A percentile compares a stretch with the other conserved stretches of the same genome.
phyloP scores from a whole-genome alignment of 2,329 filamentous ascomycete species.

The Colletotrichum falcatum region DNA sequence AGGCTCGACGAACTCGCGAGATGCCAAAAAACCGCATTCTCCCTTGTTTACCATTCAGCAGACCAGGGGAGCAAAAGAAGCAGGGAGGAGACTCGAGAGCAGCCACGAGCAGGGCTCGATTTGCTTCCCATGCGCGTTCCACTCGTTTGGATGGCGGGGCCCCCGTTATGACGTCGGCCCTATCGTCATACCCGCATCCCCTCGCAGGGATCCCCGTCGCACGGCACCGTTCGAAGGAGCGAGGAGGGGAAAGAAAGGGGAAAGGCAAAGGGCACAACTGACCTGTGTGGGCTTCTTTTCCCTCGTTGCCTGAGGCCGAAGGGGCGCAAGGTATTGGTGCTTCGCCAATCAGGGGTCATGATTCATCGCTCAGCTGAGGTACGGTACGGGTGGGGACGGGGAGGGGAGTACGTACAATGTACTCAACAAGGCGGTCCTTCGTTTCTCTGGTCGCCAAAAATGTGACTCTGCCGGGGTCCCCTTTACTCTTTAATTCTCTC shows the following conservation, averaged over 20 bases:
- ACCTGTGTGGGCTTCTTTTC: neutral
- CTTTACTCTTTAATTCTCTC: neutral
- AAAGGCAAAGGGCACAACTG: too few species aligned
- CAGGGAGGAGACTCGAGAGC: neutral
- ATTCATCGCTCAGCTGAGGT: slow-evolving; percentile 16
- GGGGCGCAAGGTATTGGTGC: neutral
- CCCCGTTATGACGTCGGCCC: slow-evolving; percentile 33
- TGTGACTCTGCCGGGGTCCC: slow-evolving; percentile 1
- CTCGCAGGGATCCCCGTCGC: slow-evolving; percentile 26
- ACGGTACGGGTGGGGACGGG: too few species aligned
- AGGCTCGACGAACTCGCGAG: neutral
- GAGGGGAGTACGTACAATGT: too few species aligned
- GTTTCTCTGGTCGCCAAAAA: neutral
- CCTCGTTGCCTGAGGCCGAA: slow-evolving; percentile 28
- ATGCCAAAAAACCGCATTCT: slow-evolving; percentile 2
- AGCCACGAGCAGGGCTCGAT: neutral
- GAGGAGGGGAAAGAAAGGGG: slow-evolving; percentile 4
- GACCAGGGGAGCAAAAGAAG: neutral
- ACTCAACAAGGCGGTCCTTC: neutral
- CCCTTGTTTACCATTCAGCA: neutral
- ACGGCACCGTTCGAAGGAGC: neutral
- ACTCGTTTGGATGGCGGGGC: slow-evolving; percentile 35
- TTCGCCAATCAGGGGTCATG: slow-evolving; percentile 23
- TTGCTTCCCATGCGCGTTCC: slow-evolving; percentile 6
- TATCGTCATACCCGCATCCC: slow-evolving; percentile 31